A percentile compares a stretch with the other conserved stretches of the same genome.
Evolutionary conservation across 768 basidiomycete genomes (phyloP).

Genomic region (Lactarius hengduanensis): DNA sequence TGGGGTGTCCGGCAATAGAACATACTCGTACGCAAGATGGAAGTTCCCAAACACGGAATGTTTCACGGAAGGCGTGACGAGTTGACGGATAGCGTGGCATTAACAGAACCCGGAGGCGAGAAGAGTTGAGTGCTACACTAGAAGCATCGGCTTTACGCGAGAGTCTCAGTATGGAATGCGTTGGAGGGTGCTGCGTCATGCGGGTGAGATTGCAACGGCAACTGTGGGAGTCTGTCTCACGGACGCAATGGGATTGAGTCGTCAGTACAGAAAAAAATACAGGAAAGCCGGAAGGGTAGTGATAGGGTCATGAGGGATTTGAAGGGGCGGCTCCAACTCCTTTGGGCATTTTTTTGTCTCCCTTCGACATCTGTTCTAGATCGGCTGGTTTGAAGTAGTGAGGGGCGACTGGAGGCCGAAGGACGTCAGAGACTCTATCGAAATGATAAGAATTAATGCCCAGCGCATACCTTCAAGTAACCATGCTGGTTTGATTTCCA

Average conservation of each 20-base stretch:
- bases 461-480: constrained; percentile 71
- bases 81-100: background rate
- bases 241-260: constrained; percentile 3
- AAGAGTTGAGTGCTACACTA: constrained; percentile 4
- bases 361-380: constrained; percentile 71
- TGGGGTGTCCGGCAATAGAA: background rate
- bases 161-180: background rate
- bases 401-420: constrained; percentile 67
- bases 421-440: constrained; percentile 20
- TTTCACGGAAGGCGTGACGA: background rate
- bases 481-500: constrained; percentile 98
- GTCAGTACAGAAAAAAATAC: constrained; percentile 14
- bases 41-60: background rate
- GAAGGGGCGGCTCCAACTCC: constrained; percentile 40
- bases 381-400: constrained; percentile 93
- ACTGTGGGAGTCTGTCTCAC: background rate
- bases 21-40: background rate
- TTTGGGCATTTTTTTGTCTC: constrained; percentile 96
- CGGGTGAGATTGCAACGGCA: constrained; percentile 1
- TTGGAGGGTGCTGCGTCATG: background rate
- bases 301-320: constrained; percentile 18
- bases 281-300: constrained; percentile 3
- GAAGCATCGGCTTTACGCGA: background rate
- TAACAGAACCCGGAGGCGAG: background rate
- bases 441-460: constrained; percentile 1